Base-by-base conservation (phyloP, 1,284 basidiomycete species). In the Leccinum griseonigrum region DNA sequence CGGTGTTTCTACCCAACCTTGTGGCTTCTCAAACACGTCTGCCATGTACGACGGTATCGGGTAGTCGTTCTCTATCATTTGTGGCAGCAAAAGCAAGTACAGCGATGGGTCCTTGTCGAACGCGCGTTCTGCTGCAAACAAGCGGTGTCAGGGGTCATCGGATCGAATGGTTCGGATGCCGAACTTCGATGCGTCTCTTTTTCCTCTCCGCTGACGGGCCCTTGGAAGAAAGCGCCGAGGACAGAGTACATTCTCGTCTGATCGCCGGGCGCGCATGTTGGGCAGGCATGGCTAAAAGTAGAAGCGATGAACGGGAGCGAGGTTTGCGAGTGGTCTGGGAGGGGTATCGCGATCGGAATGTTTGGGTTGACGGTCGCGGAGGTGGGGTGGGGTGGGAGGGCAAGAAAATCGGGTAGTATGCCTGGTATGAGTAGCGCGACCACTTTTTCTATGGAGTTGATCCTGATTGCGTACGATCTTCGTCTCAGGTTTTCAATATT, bases 1-100 rank as follows among this genome's bases (percentile, higher is more conserved):
- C 1, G 92, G 88, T 0, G 89, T 94, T 76, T 97, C 92, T 9
- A 91, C 77, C 87, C 85, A 91, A 26, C 79, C 86, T n/a, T 67
- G 69, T 32, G 81, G 81, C 72, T 83, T 88, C 69, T 85, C 77
- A 64, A 87, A 90, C 2, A 85, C 77, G 63, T 90, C 85, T 16
- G 86, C 82, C 76, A 92, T 79, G 70, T 95, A 94, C 2, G 87
- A 86, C 16, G 94, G 91, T 59, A 95, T 77, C 0, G 90, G 90
- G 69, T 96, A 97, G 58, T 94, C 92, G 70, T 97, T 94, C 70
- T 95, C 92, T 56, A 90, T 80, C 92, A 97, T 95, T 71, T 95
- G 89, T 61, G 92, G 87, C 9, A 88, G 77, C 0, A 87, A 85
- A 26, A 97, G 80, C 51, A 94, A 71, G 75, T 92, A 95, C 54